Base-by-base conservation (phyloP, 495 filamentous ascomycete genomes). In the Aspergillus steynii region DNA sequence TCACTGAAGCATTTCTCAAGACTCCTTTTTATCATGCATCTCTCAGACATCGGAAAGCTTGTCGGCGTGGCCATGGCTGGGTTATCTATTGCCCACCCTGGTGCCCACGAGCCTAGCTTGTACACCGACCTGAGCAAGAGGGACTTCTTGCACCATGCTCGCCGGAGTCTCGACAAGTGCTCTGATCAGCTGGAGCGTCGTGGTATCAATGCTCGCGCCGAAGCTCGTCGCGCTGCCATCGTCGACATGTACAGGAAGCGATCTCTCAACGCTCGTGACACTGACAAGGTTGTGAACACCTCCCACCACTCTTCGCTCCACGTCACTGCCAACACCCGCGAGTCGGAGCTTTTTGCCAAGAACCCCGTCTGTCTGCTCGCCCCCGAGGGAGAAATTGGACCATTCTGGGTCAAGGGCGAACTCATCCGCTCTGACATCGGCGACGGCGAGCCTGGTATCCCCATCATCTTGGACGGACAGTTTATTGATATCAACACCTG, bases 401-500 rank as follows among this genome's bases (percentile, higher is more conserved):
- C 73, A 8, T 75, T 66, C 64, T 75, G 64, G 60, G 64, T 75
- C 4, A 69, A 62, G n/a, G 70, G 71, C 28, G 78, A 86, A 65
- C 70, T 78, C 4, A 79, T 88, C 67, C 83, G 85, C 50, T 70
- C 63, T 15, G 69, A 85, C 62, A 52, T 86, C 12, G 64, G 70
- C 3, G 84, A 85, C 29, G 71, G 62, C n/a, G 64, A 79, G 42
- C 60, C 63, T 1, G 85, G 84, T 27, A 68, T 86, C 6, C 77
- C 79, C 1, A 60, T 85, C 50, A 78, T 83, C 58, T 60, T 86
- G 2, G 83, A 86, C 37, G 68, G 77, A 26, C 83, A 86, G 58
- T 80, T 84, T 68, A 77, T 86, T 52, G 81, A 86, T 56, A 68
- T 80, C 46, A 69, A 74, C 32, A 82, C 73, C 56, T 86, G 83